Base-by-base conservation (phyloP, 257 asterid species). In the Cynanchum wilfordii region DNA sequence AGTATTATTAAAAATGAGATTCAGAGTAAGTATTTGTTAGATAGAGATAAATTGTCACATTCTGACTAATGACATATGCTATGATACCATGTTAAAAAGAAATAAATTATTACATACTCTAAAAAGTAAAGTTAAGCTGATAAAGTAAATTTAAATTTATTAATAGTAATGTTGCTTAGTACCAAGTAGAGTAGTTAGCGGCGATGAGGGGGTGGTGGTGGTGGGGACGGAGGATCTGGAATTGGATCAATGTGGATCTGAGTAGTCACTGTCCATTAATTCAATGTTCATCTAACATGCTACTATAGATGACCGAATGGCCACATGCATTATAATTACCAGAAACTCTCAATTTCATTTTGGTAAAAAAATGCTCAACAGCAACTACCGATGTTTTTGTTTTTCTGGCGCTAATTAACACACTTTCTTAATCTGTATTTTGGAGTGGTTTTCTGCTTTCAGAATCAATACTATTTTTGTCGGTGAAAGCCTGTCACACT, bases 241-340 rank as follows among this genome's bases (percentile, higher is more conserved):
- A 20, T 29, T n/a, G 8, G 70, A 65, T 47, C 22, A 49, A 33
- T 25, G n/a, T 16, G 65, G 29, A n/a, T 52, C n/a, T 22, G 66
- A 70, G 65, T 38, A 40, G 66, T 70, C 65, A n/a, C 74, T 25
- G 8, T 70, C 66, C 15, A 70, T 33, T 33, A 33, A 33, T 70
- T 70, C 52, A 36, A 27, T 72, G 22, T 73, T 10, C 24, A 50
- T 73, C 49, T 60, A 30, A 47, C 76, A 16, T 72, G 75, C n/a
- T n/a, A n/a, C 45, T 19, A 6, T 36, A 40, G 58, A 40, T 42
- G 36, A 72, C 76, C 11, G 44, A 22, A 3, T 15, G 69, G 69
- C 76, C 76, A 57, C 58, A 27, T 27, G 44, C 71, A 66, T 45
- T 66, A 5, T 7, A 11, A 30, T n/a, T 33, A 33, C 38, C 5